Evolutionary conservation across 345 rosid genomes (phyloP), one percentile per base, ranked within the genome.

Genomic region (Linum trigynum): DNA sequence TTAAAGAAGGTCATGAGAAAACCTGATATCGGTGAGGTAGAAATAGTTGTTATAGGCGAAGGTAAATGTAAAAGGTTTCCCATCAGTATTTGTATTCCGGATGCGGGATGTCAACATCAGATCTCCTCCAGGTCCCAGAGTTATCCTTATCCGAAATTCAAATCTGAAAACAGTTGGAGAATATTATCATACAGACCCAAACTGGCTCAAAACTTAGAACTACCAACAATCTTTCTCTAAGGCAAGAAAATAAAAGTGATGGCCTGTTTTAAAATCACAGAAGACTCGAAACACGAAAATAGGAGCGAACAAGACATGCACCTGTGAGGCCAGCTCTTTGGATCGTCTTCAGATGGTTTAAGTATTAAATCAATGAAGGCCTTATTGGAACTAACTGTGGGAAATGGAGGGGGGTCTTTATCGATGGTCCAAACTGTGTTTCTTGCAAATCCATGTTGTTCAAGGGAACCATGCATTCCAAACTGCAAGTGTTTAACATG

Each of bases 271-370:
- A 38, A 7, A 39, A 61, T 38, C 43, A 38, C 50, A 61, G 48
- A 61, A 38, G 40, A 48, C 53, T 48, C 1, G 6, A 15, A 48
- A 48, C 15, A 48, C 9, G 14, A 48, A 7, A 11, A 48, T 9
- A 48, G 12, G 53, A 48, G 53, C 2, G 14, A 9, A 48, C 53
- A 48, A 48, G 58, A 8, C 10, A 40, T 15, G 23, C 71, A 75
- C 78, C 74, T 75, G 66, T 70, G 74, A 66, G 78, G 74, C 78
- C 78, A 75, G 51, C 38, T 70, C 67, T 75, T 75, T 7, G 32
- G 61, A 12, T 75, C 78, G 16, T 70, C 78, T 58, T 67, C 74
- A 2, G 71, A 15, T n/a, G 63, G 64, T 37, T 63, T 63, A 50
- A 75, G 74, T 14, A 75, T 75, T 39, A 75, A 67, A 61, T 75